Conservation (phyloP, 2,329 filamentous ascomycete genomes). For the Alternaria ethzedia region DNA sequence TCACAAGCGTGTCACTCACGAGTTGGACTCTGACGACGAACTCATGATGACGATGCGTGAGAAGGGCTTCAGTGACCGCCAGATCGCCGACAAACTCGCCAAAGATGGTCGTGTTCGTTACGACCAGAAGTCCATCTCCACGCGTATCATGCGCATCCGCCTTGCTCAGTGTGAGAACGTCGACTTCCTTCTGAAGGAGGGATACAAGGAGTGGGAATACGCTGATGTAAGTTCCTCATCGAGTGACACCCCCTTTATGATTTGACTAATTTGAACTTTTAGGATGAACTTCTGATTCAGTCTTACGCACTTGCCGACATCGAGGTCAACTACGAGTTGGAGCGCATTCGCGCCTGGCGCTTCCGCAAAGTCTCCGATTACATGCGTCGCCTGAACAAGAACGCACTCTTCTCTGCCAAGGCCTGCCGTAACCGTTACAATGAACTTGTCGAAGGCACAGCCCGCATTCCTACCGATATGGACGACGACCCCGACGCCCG, state of each 20-base stretch:
- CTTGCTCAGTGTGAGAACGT: constrained; percentile 50
- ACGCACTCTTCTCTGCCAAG: constrained; percentile 53
- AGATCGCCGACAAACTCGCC: constrained; percentile 52
- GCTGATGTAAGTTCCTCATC: constrained; percentile 51
- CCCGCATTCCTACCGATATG: constrained; percentile 53
- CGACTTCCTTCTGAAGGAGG: constrained; percentile 55
- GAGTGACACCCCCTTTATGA: not conserved
- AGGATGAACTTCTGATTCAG: constrained; percentile 55
- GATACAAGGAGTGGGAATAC: constrained; percentile 57
- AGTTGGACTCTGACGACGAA: constrained; percentile 57
- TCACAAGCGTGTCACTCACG: constrained; percentile 50
- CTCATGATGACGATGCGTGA: constrained; percentile 54
- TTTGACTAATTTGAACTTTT: constrained; percentile 1
- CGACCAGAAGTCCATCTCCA: constrained; percentile 56
- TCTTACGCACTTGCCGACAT: constrained; percentile 51
- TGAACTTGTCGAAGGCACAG: constrained; percentile 51
- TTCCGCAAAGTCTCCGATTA: constrained; percentile 54
- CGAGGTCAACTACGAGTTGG: constrained; percentile 51
- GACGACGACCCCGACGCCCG: constrained; percentile 51
- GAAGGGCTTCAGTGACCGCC: constrained; percentile 52
- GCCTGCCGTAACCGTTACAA: constrained; percentile 55
- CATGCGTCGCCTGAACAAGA: constrained; percentile 49
- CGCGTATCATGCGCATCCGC: constrained; percentile 56
- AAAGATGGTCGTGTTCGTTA: constrained; percentile 53
- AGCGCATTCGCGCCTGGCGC: constrained; percentile 51